Base-by-base conservation (phyloP, 108 stramenopile species). In the Stephanodiscus minutulus region DNA sequence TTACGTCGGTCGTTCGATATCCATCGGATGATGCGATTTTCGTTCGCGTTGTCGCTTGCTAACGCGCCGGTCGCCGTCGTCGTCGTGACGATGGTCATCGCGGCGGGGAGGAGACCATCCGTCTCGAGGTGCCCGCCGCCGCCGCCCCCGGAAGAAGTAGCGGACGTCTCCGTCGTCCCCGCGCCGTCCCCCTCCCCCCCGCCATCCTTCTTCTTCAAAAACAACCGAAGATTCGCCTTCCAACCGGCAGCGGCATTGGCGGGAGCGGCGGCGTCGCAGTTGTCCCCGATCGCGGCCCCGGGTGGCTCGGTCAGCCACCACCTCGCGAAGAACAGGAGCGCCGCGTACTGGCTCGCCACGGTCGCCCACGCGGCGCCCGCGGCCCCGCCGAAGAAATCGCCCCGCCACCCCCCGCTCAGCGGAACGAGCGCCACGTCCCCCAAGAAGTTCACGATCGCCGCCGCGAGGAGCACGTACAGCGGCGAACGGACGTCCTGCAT, bases 361-460 rank as follows among this genome's bases (percentile, higher is more conserved):
- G 94, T 95, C 2, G 94, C 94, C 94, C 94, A 95, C n/a, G 94
- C 91, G 10, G 94, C 94, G 25, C 94, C 94, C 0, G 90, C 88
- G 1, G 90, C 86, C 11, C 94, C 94, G 21, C 92, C 89, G 55
- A 93, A 77, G 75, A 77, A 3, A 6, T 35, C 35, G 20, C 52
- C 52, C 52, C 52, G 20, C 52, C 17, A 81, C 0, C 77, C 66
- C 67, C 87, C 70, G 3, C 60, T 53, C 25, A 66, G 64, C 5
- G 88, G 81, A 1, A 94, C 92, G 35, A 95, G 82, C 3, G 85
- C 28, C 31, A 81, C 66, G 73, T 95, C 94, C 9, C 90, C 89
- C 11, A 86, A 72, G 61, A 89, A 87, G 62, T 95, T 95, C 55
- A 91, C 86, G 2, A 89, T 47, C 3, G 94, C 94, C 2, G 94